These are phyloP conservation scores for Lactifluus echinatus DNA, from an alignment of 768 basidiomycete species.

Conservation along the genomic window DNA sequence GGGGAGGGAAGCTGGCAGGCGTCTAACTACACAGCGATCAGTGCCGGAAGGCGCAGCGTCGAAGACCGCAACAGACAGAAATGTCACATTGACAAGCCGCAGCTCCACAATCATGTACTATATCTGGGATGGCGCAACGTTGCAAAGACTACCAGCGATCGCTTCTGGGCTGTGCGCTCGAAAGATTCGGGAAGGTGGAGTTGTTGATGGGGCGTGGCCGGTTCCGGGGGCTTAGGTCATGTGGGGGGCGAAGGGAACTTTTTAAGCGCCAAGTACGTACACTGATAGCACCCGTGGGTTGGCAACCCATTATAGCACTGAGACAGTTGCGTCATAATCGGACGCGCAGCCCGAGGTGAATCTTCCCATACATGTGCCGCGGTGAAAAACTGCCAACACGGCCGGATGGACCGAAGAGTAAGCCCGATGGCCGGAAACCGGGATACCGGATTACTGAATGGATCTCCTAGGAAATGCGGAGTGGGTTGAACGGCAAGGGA, in stretches of 20 bases:
- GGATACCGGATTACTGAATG: neutral
- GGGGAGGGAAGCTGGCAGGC: neutral
- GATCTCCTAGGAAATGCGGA: neutral
- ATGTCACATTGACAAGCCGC: neutral
- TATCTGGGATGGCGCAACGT: neutral
- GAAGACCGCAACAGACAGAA: neutral
- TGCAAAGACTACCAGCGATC: neutral
- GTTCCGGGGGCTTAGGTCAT: too few relatives aligned
- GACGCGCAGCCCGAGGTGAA: neutral
- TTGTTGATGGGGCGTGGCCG: neutral
- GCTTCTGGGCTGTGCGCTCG: neutral
- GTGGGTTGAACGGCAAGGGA: neutral
- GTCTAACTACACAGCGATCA: neutral
- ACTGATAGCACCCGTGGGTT: neutral
- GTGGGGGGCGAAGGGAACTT: neutral
- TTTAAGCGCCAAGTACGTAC: constrained; percentile 4
- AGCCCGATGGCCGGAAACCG: neutral
- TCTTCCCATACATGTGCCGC: neutral
- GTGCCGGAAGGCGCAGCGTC: neutral
- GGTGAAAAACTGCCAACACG: neutral
- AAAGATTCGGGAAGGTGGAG: neutral
- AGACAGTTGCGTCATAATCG: constrained; percentile 4
- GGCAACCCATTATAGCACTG: neutral
- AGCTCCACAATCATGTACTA: neutral
- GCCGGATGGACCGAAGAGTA: neutral